Evolutionary conservation across 2,329 filamentous ascomycete species (phyloP), one percentile per base, ranked within the genome.

Genomic region (Ampelomyces quisqualis): DNA sequence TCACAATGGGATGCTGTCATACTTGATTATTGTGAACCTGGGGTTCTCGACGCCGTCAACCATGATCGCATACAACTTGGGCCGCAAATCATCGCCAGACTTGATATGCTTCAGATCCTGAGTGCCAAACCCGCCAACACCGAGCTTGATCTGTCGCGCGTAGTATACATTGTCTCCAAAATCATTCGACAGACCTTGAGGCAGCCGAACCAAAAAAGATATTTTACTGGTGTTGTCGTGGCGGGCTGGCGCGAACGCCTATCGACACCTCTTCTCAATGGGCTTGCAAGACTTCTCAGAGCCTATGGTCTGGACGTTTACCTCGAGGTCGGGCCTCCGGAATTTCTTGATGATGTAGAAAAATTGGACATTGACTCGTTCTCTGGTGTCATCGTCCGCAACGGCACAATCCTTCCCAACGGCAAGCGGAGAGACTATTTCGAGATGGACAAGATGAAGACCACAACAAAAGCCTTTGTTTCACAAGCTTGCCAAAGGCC

Each of bases 371-470:
- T 65, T 7, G 45, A 49, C 11, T 35, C 49, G 3, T 64, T 68
- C 31, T 51, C 60, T 9, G 65, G 65, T 3, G 39, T 65, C 2
- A 41, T 67, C 2, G 53, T 69, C 6, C 53, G 62, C n/a, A 67
- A 67, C 44, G 65, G 57, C 8, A 67, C 65, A 2, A 65, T 69
- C 20, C 45, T 65, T 22, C 34, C 40, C 10, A 64, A 65, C 34
- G 65, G 65, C 10, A 61, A 68, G 37, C 58, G 60, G 8, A 45
- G 65, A 37, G 65, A 69, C 39, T 69, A 58, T 40, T 69, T 69
- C 35, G 58, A 53, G 7, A 67, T 69, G 64, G 65, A 67, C 33
- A 69, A 66, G 41, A 67, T 69, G 65, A 67, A 63, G 38, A 61
- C 55, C 1, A 67, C 65, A 1, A 65, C 62, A 8, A 66, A 65